Evolutionary conservation across 768 basidiomycete genomes (phyloP).

Genomic region (Leccinum uliginosum): DNA sequence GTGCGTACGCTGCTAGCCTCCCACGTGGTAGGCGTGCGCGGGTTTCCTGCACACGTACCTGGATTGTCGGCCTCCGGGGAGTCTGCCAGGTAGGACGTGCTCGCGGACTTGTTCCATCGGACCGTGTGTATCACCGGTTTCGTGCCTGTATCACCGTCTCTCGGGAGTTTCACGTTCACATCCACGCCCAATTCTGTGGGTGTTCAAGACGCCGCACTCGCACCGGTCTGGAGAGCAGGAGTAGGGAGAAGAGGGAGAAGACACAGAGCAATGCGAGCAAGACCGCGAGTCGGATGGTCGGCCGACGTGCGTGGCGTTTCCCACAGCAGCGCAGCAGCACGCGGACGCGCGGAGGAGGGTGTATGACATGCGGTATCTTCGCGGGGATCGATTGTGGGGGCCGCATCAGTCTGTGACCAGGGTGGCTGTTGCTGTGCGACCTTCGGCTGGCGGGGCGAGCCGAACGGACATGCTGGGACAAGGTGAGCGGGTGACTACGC

Average conservation of each 20-base stretch:
- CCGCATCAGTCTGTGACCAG: conserved; percentile 21
- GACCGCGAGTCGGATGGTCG: not conserved
- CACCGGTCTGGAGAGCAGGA: not conserved
- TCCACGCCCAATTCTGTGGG: not conserved
- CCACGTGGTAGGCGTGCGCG: conserved; percentile 19
- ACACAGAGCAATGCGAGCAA: not conserved
- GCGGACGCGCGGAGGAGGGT: conserved; percentile 27
- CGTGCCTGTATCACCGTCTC: conserved; percentile 25
- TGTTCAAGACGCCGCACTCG: not conserved
- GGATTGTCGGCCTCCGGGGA: conserved; percentile 14
- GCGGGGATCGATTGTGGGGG: conserved; percentile 27
- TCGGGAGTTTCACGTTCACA: not conserved
- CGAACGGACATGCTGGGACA: not conserved
- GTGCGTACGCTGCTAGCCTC: conserved; percentile 22
- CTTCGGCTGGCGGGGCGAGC: not conserved
- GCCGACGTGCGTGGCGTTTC: conserved; percentile 5
- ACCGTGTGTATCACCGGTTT: conserved; percentile 45
- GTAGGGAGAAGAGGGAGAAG: not conserved
- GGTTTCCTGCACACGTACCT: conserved; percentile 11
- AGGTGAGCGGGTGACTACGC: not conserved
- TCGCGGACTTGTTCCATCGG: conserved; percentile 37
- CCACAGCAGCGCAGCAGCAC: conserved; percentile 10
- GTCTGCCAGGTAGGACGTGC: conserved; percentile 27
- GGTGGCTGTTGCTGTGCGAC: not conserved
- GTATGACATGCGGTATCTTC: conserved; percentile 30